Evolutionary conservation across 257 asterid species (phyloP).

Genomic region (Solanum chaucha): DNA sequence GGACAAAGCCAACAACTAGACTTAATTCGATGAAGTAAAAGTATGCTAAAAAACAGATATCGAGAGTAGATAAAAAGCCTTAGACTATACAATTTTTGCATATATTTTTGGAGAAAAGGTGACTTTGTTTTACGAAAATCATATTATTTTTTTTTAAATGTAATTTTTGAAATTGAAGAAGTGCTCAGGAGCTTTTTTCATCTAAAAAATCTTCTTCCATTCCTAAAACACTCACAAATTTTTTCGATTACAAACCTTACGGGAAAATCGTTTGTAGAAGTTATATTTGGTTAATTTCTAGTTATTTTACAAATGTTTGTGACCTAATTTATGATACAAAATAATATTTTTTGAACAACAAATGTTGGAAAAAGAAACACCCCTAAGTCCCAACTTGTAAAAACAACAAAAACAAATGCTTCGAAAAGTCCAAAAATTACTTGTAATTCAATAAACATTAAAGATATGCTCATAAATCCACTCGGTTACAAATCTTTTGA

Average conservation of each 20-base stretch:
- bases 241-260: background rate
- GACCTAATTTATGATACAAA: background rate
- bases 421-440: background rate
- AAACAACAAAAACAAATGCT: too few relatives aligned
- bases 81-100: background rate
- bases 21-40: too few relatives aligned
- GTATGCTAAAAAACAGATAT: too few relatives aligned
- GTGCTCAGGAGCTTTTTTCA: background rate
- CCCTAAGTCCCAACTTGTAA: background rate
- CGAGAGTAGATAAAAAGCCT: too few relatives aligned
- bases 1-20: too few relatives aligned
- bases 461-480: too few relatives aligned
- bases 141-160: too few relatives aligned
- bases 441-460: too few relatives aligned
- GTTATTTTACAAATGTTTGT: too few relatives aligned
- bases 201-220: background rate
- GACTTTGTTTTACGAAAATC: background rate
- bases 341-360: background rate
- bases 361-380: background rate
- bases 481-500: too few relatives aligned
- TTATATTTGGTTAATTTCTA: background rate
- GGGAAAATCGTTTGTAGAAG: background rate
- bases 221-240: background rate
- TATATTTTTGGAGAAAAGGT: background rate
- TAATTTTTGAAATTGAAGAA: background rate